phyloP scores from a whole-genome alignment of 352 stramenopile genomes.

The Globisporangium megalacanthum region DNA sequence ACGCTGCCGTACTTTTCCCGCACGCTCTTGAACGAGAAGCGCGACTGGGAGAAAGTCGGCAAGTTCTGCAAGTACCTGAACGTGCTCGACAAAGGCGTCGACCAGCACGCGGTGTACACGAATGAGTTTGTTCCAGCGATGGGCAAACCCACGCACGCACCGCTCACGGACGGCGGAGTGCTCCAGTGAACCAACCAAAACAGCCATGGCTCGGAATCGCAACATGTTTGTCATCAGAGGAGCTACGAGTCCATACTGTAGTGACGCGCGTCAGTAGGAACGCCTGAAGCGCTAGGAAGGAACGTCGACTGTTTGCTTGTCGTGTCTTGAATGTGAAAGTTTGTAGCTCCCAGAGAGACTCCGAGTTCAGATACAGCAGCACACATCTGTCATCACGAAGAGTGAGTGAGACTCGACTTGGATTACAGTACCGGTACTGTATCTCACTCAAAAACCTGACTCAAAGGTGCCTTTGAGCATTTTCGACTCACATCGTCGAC shows the following conservation, averaged over 20 bases:
- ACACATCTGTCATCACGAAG: too few relatives aligned
- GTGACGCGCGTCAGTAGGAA: too few relatives aligned
- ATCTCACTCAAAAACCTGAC: too few relatives aligned
- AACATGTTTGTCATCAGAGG: too few relatives aligned
- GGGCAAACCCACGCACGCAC: slow-evolving; percentile 34
- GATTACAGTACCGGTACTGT: too few relatives aligned
- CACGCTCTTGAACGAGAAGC: slow-evolving; percentile 40
- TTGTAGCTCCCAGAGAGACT: too few relatives aligned
- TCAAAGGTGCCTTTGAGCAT: too few relatives aligned
- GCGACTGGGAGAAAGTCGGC: slow-evolving; percentile 51
- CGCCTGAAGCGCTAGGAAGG: too few relatives aligned
- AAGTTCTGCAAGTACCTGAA: slow-evolving; percentile 53
- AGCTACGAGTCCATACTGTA: neutral
- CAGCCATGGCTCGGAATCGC: neutral
- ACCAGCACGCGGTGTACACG: slow-evolving; percentile 51
- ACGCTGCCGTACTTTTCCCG: slow-evolving; percentile 47
- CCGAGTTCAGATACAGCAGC: too few relatives aligned
- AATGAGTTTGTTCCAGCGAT: slow-evolving; percentile 47
- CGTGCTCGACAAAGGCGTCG: slow-evolving; percentile 32
- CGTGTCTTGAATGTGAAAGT: too few relatives aligned
- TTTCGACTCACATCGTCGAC: neutral
- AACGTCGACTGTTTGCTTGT: too few relatives aligned
- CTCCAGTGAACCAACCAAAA: slow-evolving; percentile 8
- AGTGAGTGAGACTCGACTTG: too few relatives aligned
- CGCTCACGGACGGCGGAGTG: slow-evolving; percentile 35